phyloP scores from a whole-genome alignment of 371 early-diverging fungal genomes.

The Mucor ambiguus region DNA sequence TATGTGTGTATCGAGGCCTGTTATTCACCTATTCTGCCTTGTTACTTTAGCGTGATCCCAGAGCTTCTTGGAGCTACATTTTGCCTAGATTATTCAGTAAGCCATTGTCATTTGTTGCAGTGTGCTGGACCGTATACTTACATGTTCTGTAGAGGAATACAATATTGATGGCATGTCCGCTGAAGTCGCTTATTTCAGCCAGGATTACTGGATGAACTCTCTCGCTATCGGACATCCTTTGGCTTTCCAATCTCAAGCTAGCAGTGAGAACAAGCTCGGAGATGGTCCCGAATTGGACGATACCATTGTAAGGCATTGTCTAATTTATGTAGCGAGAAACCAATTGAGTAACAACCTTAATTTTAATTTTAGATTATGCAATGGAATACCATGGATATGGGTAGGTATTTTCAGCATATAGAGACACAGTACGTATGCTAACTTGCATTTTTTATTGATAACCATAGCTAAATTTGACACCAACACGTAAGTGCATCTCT shows the following conservation, averaged over 20 bases:
- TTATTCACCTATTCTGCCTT: background rate
- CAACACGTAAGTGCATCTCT: conserved; percentile 11
- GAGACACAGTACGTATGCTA: no score
- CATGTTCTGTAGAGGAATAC: conserved; percentile 24
- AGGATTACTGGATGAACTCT: conserved; percentile 33
- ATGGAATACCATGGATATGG: conserved; percentile 28
- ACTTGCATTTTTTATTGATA: no score
- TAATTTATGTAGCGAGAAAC: background rate
- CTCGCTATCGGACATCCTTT: conserved; percentile 35
- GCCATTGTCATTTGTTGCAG: background rate
- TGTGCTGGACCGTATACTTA: background rate
- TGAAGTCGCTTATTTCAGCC: conserved; percentile 25
- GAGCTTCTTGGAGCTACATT: conserved; percentile 34
- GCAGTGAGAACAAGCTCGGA: conserved; percentile 5
- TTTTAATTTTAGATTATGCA: conserved; percentile 18
- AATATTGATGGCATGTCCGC: conserved; percentile 30
- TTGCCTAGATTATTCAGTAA: conserved; percentile 34
- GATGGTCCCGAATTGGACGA: background rate
- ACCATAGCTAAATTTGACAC: conserved; percentile 27
- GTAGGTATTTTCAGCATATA: conserved; percentile 9
- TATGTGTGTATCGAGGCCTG: no score
- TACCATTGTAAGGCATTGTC: background rate
- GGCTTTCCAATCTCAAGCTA: conserved; percentile 20
- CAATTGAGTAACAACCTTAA: background rate
- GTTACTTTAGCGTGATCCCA: conserved; percentile 28